Evolutionary conservation across 202 grass and related monocot species (phyloP).

Genomic region (Zoysia matrella): DNA sequence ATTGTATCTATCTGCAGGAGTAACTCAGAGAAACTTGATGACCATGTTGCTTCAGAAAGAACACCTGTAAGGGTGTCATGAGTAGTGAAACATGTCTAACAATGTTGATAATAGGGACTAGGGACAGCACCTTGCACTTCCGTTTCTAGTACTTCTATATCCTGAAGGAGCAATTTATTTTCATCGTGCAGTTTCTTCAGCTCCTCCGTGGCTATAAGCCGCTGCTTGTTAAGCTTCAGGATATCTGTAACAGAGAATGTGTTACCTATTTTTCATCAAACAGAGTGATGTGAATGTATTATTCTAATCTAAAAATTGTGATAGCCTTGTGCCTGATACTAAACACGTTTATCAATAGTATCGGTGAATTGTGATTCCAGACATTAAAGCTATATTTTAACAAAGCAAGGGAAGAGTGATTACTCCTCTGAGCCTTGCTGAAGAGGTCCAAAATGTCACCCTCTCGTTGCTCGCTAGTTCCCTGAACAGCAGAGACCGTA

Average conservation of each 20-base stretch:
- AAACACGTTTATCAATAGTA: neutral
- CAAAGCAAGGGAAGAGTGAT: neutral
- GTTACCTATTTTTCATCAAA: neutral
- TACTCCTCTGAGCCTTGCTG: conserved; percentile 34
- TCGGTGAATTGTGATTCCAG: neutral
- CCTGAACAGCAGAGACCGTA: conserved; percentile 15
- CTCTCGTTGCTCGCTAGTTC: neutral
- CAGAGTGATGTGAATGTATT: neutral
- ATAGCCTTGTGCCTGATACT: neutral
- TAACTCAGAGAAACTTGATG: conserved; percentile 50
- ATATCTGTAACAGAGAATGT: conserved; percentile 48
- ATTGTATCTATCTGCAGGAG: conserved; percentile 61
- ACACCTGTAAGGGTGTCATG: conserved; percentile 26
- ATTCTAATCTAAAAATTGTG: neutral
- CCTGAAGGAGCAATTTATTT: conserved; percentile 48
- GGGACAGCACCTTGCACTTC: conserved; percentile 17
- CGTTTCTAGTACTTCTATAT: conserved; percentile 48
- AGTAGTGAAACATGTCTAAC: neutral
- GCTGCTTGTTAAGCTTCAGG: conserved; percentile 55
- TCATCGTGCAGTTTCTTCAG: conserved; percentile 51
- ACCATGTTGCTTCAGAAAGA: neutral
- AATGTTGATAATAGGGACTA: conserved; percentile 1
- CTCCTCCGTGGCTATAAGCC: conserved; percentile 49
- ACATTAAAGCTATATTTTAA: neutral
- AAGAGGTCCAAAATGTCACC: conserved; percentile 35